Evolutionary conservation across 2,329 filamentous ascomycete species (phyloP), one percentile per base, ranked within the genome.

Genomic region (Lojkania enalia): DNA sequence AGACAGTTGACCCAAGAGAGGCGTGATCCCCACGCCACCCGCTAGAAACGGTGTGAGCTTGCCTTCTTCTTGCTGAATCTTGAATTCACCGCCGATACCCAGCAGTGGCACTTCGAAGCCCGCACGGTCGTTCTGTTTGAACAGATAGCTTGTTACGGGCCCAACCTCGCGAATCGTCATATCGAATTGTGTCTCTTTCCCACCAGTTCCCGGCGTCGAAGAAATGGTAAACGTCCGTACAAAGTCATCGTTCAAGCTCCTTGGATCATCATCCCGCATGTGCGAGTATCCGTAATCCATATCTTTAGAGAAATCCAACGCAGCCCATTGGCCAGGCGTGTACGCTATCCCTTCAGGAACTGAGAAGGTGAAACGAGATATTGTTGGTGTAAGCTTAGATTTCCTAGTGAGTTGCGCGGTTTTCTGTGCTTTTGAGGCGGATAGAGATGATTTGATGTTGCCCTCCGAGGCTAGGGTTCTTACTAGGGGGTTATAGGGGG

Each of bases 171-270:
- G 73, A 1, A 84, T 80, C 3, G 87, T 92, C 50, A 95, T 85
- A 55, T 91, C 84, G 44, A 94, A 78, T 57, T 84, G 76, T 25
- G 74, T 59, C 2, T 64, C 61, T 1, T 11, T 29, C 2, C 15
- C 5, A 13, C 21, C 19, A 1, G 29, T 14, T 2, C 31, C 23
- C 2, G 84, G 81, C 1, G 73, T 68, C 2, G 79, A 88, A 1
- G 86, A 88, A 0, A 95, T 78, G 2, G 90, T 95, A 60, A 95
- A 95, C 0, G 89, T 95, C 20, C 90, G 77, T 3, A 94, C 75
- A 50, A 83, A 91, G 63, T 96, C 89, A 62, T 95, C 90, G 57
- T 95, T 96, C 13, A 95, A 66, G 55, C 83, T 87, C 52, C 78
- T 78, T 4, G 90, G 90, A 54, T 95, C 88, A 45, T 87, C 82